Evolutionary conservation across 2,329 filamentous ascomycete species (phyloP).

Genomic region (Penicillium hesseltinei): DNA sequence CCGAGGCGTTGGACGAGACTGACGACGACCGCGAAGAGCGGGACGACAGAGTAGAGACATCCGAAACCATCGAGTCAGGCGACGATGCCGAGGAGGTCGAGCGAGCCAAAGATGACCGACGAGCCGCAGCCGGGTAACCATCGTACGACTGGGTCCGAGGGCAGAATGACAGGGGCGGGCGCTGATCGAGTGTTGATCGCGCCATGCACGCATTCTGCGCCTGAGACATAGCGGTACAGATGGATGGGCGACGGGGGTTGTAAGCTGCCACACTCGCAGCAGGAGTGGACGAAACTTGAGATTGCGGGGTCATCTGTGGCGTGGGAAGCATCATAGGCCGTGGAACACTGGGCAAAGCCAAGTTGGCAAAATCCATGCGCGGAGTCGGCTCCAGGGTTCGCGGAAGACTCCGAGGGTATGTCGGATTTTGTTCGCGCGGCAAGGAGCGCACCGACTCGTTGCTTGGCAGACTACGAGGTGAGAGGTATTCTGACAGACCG

Average conservation of each 20-base stretch:
- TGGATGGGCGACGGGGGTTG: conserved; percentile 53
- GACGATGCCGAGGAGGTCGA: conserved; percentile 54
- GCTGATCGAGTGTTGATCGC: conserved; percentile 56
- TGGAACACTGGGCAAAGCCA: conserved; percentile 54
- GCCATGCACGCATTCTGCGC: conserved; percentile 55
- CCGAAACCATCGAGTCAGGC: conserved; percentile 64
- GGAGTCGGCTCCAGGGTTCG: conserved; percentile 53
- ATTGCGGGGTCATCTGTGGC: conserved; percentile 61
- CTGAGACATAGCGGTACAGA: conserved; percentile 59
- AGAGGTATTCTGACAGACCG: conserved; percentile 30
- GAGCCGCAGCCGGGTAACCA: conserved; percentile 49
- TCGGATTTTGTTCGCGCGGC: conserved; percentile 31
- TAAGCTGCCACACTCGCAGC: conserved; percentile 56
- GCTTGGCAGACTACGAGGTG: conserved; percentile 26
- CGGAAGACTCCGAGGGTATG: conserved; percentile 37
- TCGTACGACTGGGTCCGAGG: conserved; percentile 43
- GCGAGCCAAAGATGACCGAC: conserved; percentile 50
- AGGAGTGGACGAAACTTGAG: conserved; percentile 56
- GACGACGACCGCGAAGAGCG: conserved; percentile 54
- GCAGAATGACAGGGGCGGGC: conserved; percentile 39
- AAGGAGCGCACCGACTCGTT: conserved; percentile 22
- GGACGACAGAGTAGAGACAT: conserved; percentile 56
- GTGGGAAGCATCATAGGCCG: conserved; percentile 59
- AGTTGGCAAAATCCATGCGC: conserved; percentile 38
- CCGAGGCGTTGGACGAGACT: conserved; percentile 45